These are phyloP conservation scores for Maudiozyma bulderi DNA, from an alignment of 805 yeast genomes.

Conservation along the genomic window DNA sequence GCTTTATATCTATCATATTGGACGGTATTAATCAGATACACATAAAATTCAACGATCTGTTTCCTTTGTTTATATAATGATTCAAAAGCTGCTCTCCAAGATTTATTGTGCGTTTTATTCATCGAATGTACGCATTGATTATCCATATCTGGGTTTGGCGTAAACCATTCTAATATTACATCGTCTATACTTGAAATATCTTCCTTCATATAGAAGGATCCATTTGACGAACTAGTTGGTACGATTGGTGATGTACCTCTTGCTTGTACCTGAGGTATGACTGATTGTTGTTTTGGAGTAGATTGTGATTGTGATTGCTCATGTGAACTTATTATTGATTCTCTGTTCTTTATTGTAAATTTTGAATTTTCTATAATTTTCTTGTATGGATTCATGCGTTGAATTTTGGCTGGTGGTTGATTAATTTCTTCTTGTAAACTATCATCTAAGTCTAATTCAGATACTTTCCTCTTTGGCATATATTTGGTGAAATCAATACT, in stretches of 20 bases:
- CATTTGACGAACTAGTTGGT: not conserved
- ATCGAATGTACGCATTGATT: conserved; percentile 26
- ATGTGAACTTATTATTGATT: not conserved
- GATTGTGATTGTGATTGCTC: not conserved
- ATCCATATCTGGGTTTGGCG: conserved; percentile 22
- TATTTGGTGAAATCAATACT: conserved; percentile 2
- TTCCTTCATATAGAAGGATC: conserved; percentile 13
- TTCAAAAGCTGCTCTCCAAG: conserved; percentile 21
- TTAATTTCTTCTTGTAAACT: not conserved
- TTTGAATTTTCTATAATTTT: conserved; percentile 3
- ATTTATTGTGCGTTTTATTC: conserved; percentile 22
- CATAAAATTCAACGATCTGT: conserved; percentile 25
- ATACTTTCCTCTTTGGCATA: not conserved
- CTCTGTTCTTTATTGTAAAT: not conserved
- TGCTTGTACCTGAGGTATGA: not conserved
- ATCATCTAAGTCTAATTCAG: not conserved
- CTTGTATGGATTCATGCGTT: not conserved
- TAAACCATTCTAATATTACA: conserved; percentile 27
- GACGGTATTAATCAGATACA: conserved; percentile 19
- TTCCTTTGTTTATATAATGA: conserved; percentile 22
- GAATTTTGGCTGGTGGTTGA: not conserved
- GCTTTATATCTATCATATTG: conserved; percentile 19
- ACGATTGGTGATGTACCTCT: not conserved
- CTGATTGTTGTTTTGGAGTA: not conserved
- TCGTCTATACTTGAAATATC: conserved; percentile 17